These are phyloP conservation scores for Miamiensis avidus DNA, from an alignment of 169 alveolate genomes.

Conservation along the genomic window DNA sequence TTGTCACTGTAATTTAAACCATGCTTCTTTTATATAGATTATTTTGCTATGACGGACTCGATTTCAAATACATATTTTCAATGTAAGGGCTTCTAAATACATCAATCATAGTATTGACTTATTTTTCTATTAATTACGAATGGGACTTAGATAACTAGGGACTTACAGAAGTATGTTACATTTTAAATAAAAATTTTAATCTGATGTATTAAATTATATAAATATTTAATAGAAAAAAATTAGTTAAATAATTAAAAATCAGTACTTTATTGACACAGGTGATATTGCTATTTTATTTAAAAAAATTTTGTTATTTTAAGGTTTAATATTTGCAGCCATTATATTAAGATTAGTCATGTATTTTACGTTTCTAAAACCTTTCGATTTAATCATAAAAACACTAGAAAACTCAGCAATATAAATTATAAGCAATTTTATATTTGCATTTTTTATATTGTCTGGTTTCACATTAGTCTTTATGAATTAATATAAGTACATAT, in stretches of 20 bases:
- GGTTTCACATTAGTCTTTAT: not conserved
- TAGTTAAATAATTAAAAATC: no score
- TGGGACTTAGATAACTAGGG: not conserved
- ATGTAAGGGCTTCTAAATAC: not conserved
- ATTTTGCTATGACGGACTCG: not conserved
- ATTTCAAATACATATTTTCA: not conserved
- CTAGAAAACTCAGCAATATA: not conserved
- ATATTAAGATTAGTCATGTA: not conserved
- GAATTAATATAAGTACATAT: not conserved
- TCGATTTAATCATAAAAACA: not conserved
- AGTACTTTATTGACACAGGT: not conserved
- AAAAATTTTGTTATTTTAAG: no score
- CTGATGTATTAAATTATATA: no score
- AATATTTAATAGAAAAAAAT: no score
- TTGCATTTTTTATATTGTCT: no score
- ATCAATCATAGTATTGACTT: not conserved
- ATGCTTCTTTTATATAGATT: not conserved
- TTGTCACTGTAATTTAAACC: not conserved
- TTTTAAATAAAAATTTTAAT: no score
- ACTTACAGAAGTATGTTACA: not conserved
- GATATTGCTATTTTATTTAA: not conserved
- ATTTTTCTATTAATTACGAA: not conserved
- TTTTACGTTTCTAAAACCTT: not conserved
- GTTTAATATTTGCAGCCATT: not conserved
- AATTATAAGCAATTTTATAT: no score